A percentile compares a stretch with the other conserved stretches of the same genome.
Conservation (phyloP, 176 grass and related monocot genomes). For the Triticum turgidum region DNA sequence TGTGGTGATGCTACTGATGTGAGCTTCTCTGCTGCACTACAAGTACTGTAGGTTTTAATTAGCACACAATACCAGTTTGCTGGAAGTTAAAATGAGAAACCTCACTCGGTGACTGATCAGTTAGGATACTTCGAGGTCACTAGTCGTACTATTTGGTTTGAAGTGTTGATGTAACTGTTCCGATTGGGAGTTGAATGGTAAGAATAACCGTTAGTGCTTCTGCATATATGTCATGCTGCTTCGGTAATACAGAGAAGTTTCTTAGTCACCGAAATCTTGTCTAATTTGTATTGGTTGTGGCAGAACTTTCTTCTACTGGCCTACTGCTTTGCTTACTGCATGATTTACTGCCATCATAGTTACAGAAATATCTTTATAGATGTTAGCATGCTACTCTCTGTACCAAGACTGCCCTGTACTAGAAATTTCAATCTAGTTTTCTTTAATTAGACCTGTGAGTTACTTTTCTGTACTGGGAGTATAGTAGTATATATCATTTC, state of each 20-base stretch:
- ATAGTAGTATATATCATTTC: neutral
- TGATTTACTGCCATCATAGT: neutral
- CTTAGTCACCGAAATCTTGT: neutral
- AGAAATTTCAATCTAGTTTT: neutral
- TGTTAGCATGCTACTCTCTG: neutral
- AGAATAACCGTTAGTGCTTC: neutral
- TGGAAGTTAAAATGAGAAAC: neutral
- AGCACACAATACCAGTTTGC: neutral
- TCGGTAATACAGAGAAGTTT: slow-evolving; percentile 20
- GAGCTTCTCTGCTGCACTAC: neutral
- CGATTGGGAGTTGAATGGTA: neutral
- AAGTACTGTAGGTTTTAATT: neutral
- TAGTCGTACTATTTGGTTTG: neutral
- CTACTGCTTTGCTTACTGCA: neutral
- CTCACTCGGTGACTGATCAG: neutral
- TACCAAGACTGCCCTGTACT: neutral
- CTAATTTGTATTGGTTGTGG: slow-evolving; percentile 3
- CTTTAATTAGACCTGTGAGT: neutral
- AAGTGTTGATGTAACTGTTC: neutral
- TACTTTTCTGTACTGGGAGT: neutral
- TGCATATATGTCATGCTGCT: slow-evolving; percentile 27
- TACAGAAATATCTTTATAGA: neutral
- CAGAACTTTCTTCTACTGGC: neutral
- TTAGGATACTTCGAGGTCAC: neutral
- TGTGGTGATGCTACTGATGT: neutral